Evolutionary conservation across 2,329 filamentous ascomycete species (phyloP).

Genomic region (Penicillium crustosum): DNA sequence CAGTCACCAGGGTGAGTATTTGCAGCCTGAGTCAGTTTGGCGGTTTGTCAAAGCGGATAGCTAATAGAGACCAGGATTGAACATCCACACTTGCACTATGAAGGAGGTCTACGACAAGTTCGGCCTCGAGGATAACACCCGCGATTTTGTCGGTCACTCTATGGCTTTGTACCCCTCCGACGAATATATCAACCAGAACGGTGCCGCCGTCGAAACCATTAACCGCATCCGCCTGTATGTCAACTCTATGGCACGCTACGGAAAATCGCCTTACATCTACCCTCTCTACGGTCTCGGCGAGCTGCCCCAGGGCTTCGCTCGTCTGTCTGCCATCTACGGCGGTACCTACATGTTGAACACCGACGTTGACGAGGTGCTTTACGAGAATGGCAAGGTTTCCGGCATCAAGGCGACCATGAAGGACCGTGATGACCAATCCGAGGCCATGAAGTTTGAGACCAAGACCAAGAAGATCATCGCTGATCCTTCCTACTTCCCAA

Average conservation of each 20-base stretch:
- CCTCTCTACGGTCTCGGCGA: conserved; percentile 96
- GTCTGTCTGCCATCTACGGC: conserved; percentile 95
- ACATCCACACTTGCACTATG: conserved; percentile 79
- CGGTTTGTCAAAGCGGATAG: neutral
- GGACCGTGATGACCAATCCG: conserved; percentile 70
- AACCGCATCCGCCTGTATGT: conserved; percentile 94
- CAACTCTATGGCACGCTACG: conserved; percentile 95
- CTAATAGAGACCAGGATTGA: conserved; percentile 62
- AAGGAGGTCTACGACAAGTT: conserved; percentile 99
- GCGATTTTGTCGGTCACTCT: conserved; percentile 95
- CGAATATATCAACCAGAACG: conserved; percentile 73
- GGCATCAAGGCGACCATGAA: conserved; percentile 98
- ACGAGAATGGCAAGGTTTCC: conserved; percentile 77
- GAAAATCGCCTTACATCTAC: conserved; percentile 99
- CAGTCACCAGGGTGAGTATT: conserved; percentile 77
- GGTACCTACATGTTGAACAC: conserved; percentile 99
- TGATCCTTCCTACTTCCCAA: conserved; percentile 94
- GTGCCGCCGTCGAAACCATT: conserved; percentile 78
- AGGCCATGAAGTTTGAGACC: conserved; percentile 88
- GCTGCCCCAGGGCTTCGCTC: conserved; percentile 95
- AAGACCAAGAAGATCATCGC: conserved; percentile 95
- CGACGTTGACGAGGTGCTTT: conserved; percentile 82
- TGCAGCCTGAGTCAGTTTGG: conserved; percentile 30
- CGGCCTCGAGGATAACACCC: conserved; percentile 80
- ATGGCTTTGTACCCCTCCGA: conserved; percentile 96